Evolutionary conservation across 768 basidiomycete species (phyloP), one percentile per base, ranked within the genome.

Genomic region (Pulveroboletus ravenelii): DNA sequence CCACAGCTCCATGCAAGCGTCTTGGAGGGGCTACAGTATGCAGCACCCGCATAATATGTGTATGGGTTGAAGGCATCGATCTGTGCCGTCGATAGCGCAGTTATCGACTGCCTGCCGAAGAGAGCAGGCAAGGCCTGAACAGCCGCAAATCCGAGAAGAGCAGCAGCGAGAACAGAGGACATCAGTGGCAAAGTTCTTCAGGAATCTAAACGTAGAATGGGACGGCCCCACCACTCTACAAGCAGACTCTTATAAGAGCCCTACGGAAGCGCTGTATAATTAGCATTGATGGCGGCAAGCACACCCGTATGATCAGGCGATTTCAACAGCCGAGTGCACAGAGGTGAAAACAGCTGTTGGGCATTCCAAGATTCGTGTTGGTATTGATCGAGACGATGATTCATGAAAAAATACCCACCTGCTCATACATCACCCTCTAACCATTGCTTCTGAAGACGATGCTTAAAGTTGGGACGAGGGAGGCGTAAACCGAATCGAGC

Each of bases 1-100:
- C 82, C 83, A 62, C 81, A 84, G 29, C 72, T 60, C 79, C 81
- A 83, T 18, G 70, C 67, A 37, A 74, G 54, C 20, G 75, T 78
- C 36, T 64, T 46, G 4, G 71, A 46, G 6, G 78, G 65, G 14
- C 62, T 45, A 49, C 82, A 84, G 55, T 78, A 78, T 1, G 70
- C 80, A 10, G 79, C 61, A 35, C 75, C 73, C 0, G 82, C 79
- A 55, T 75, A 81, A 48, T 63, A 67, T 0, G 78, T 74, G 66
- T 74, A 83, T 1, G 80, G 71, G 34, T 57, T 73, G 62, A 72
- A 82, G 12, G 57, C 31, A 7, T 68, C 55, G 6, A 82, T 72
- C 55, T 80, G 69, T 0, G 74, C 23, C 7, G 68, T 55, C 27
- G 71, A 63, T 44, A 80, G 61, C 1, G 74, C 46, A 2, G 68